Percentiles rank a stretch among this genome's conserved stretches.
Evolutionary conservation across 495 filamentous ascomycete genomes (phyloP).

Genomic region (Pyronema omphalodes): DNA sequence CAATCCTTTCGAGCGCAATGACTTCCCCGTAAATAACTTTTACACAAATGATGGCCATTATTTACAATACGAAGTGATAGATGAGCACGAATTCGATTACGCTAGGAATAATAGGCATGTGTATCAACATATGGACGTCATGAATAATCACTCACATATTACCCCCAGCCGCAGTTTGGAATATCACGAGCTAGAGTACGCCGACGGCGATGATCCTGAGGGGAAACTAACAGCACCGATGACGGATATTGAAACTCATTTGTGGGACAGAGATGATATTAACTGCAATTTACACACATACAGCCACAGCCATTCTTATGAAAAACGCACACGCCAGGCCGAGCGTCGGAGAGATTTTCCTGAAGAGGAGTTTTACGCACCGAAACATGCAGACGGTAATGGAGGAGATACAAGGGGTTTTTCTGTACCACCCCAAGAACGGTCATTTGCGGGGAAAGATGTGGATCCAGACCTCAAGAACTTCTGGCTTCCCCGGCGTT

Average conservation of each 20-base stretch:
- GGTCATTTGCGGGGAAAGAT: neutral
- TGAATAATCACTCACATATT: neutral
- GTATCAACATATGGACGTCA: neutral
- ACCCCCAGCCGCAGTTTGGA: neutral
- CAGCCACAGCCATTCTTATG: neutral
- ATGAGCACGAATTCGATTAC: neutral
- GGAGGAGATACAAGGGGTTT: neutral
- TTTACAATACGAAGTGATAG: neutral
- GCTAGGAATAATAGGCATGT: neutral
- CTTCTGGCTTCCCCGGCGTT: neutral
- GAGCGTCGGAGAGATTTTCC: neutral
- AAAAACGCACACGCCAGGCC: neutral
- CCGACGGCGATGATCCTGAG: neutral
- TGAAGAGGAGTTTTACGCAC: neutral
- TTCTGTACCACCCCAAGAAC: neutral
- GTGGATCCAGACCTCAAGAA: neutral
- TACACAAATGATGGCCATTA: neutral
- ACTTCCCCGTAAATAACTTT: neutral
- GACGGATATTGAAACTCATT: no score
- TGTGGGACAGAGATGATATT: neutral
- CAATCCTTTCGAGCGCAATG: neutral
- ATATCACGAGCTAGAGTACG: neutral
- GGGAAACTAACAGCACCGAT: neutral
- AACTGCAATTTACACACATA: neutral
- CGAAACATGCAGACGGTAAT: neutral